These are phyloP conservation scores for Pleodorina starrii DNA, from an alignment of 139 green algal genomes.

Conservation along the genomic window DNA sequence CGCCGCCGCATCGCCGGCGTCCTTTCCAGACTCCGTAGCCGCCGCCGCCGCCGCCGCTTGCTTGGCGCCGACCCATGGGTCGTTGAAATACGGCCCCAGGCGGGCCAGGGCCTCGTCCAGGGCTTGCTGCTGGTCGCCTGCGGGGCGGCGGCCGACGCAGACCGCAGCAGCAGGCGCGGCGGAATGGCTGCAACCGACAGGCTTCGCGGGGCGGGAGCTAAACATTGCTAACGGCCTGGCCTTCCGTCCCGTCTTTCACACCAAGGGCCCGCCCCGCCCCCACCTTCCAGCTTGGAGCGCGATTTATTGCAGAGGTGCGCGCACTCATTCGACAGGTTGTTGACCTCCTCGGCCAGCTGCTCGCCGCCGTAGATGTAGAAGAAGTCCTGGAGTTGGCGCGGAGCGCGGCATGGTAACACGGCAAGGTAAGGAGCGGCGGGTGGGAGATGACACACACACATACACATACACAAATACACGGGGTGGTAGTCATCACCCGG, in stretches of 20 bases:
- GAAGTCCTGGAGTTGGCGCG: constrained; percentile 42
- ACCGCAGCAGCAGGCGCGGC: too few species aligned
- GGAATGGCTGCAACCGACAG: too few species aligned
- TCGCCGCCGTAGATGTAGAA: constrained; percentile 63
- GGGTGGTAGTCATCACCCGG: too few species aligned
- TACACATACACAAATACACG: too few species aligned
- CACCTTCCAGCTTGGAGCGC: constrained; percentile 49
- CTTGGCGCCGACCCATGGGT: not conserved
- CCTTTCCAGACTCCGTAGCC: not conserved
- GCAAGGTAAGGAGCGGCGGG: too few species aligned
- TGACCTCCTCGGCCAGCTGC: constrained; percentile 65
- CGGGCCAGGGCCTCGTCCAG: constrained; percentile 40
- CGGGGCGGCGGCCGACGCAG: too few species aligned
- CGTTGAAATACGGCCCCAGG: constrained; percentile 53
- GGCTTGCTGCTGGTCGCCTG: constrained; percentile 51
- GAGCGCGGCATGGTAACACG: too few species aligned
- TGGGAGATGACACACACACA: too few species aligned
- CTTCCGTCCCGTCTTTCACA: not conserved
- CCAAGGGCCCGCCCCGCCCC: not conserved
- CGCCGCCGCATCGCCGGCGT: not conserved
- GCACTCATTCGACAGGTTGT: constrained; percentile 60
- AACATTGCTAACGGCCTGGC: not conserved
- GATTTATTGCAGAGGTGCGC: constrained; percentile 49
- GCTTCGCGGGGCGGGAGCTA: too few species aligned
- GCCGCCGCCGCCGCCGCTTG: not conserved